Evolutionary conservation across 1,139 yeast genomes (phyloP).

Genomic region (Sugiyamaella xylanicola): DNA sequence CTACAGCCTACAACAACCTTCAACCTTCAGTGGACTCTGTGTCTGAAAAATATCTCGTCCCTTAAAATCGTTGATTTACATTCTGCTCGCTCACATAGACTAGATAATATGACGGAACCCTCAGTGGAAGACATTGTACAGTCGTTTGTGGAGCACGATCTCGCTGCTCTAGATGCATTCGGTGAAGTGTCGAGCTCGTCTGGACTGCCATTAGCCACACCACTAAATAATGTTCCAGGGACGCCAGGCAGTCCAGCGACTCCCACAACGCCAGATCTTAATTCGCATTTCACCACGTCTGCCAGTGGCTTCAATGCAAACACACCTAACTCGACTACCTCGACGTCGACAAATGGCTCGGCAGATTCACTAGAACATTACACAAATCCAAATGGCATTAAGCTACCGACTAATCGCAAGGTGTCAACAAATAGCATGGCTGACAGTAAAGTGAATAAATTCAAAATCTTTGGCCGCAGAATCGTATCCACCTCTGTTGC

Average conservation of each 20-base stretch:
- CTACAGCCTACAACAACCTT: too few species aligned
- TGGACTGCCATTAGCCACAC: constrained; percentile 5
- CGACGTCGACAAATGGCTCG: constrained; percentile 13
- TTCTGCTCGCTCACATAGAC: too few species aligned
- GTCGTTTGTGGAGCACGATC: constrained; percentile 32
- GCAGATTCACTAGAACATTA: constrained; percentile 15
- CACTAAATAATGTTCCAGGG: neutral
- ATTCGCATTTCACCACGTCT: neutral
- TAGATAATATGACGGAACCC: constrained; percentile 15
- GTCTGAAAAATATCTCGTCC: too few species aligned
- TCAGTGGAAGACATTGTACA: constrained; percentile 33
- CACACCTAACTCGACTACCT: constrained; percentile 12
- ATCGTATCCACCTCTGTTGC: constrained; percentile 22
- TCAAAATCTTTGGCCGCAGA: constrained; percentile 25
- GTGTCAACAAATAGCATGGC: constrained; percentile 9
- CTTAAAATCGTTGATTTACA: too few species aligned
- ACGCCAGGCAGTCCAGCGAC: constrained; percentile 9
- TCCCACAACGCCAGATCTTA: constrained; percentile 6
- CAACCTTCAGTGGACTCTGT: too few species aligned
- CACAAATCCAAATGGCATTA: constrained; percentile 2
- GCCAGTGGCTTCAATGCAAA: neutral
- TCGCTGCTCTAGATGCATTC: constrained; percentile 32
- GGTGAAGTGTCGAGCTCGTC: constrained; percentile 25
- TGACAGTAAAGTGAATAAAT: constrained; percentile 11
- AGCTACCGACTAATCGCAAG: constrained; percentile 5